Base-by-base conservation (phyloP, 2,329 filamentous ascomycete genomes). In the Penicillium sp. region DNA sequence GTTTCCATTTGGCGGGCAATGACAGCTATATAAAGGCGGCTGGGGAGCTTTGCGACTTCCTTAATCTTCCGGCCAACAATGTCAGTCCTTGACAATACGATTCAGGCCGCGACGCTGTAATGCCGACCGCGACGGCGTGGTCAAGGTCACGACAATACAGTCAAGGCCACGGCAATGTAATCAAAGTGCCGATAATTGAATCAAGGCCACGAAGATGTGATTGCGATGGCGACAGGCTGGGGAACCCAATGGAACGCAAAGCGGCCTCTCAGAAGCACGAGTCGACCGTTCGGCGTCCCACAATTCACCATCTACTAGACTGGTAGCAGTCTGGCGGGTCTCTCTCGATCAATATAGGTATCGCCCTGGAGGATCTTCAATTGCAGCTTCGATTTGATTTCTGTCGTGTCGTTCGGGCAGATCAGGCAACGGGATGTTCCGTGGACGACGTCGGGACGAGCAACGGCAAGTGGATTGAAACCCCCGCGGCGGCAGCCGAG, bases 201-300 rank as follows among this genome's bases (percentile, higher is more conserved):
- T 8, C 5, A 31, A 31, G 31, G 31, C 31, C 7, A 10, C 11
- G 34, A 34, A 47, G 45, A 39, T 48, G 58, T 47, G 55, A 50
- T 48, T 57, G 28, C 50, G 43, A 50, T 57, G 12, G 43, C 25
- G 59, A 63, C 70, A 75, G 76, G 76, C 75, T 77, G 76, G 74
- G 75, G 78, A 78, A 78, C 75, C 78, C 76, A 75, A 80, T 80
- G 78, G 78, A 81, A 81, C 78, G 79, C 79, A 79, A 80, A 79
- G 74, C 76, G 76, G 78, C 75, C 78, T 80, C 79, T 80, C 79
- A 78, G 49, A 52, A 52, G 61, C 67, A 61, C 55, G 79, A 81
- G 79, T 69, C 76, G 78, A 81, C 78, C 78, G 76, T 79, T 79
- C 69, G 65, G 78, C 78, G 78, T 80, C 78, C 79, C 79, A 81